Evolutionary conservation across 2,329 filamentous ascomycete species (phyloP).

Genomic region (Neurospora sp.): DNA sequence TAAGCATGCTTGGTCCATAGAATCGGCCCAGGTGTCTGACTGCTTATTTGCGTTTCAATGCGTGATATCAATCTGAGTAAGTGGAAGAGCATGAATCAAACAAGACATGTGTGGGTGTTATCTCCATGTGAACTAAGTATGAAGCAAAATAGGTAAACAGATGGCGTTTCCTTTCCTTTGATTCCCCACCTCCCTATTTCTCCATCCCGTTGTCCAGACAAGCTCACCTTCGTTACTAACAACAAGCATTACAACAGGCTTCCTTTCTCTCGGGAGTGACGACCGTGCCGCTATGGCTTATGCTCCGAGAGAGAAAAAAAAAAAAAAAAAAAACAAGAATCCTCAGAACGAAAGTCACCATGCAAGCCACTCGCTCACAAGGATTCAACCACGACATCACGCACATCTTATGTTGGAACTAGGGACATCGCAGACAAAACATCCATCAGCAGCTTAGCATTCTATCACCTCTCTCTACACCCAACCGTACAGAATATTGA

Average conservation of each 20-base stretch:
- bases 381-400: background rate
- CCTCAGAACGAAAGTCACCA: background rate
- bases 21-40: no score
- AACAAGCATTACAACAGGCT: background rate
- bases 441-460: background rate
- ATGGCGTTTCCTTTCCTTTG: background rate
- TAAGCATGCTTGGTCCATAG: no score
- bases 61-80: no score
- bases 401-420: background rate
- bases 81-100: no score
- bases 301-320: background rate
- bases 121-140: background rate
- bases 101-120: background rate
- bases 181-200: background rate
- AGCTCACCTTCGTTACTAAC: background rate
- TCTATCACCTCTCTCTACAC: background rate
- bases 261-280: background rate
- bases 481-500: background rate
- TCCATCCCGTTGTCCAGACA: background rate
- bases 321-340: background rate
- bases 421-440: background rate
- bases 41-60: no score
- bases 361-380: background rate
- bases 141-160: background rate
- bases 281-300: background rate